These are phyloP conservation scores for Zygoascus biomembranicola DNA, from an alignment of 805 yeast genomes.

Conservation along the genomic window DNA sequence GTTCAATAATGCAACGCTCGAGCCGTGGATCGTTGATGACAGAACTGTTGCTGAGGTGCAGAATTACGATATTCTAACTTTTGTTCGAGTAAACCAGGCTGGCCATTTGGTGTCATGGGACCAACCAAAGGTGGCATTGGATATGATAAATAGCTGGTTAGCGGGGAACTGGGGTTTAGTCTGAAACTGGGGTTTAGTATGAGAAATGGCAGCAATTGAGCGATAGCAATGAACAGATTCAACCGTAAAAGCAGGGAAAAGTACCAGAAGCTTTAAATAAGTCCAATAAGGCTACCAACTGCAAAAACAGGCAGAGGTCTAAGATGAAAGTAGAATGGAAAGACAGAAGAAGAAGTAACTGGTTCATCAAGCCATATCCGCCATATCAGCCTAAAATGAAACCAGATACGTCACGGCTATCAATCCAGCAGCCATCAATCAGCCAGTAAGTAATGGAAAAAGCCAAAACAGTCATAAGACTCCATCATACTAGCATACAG, in stretches of 20 bases:
- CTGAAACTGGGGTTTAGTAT: background rate
- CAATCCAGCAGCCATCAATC: no score
- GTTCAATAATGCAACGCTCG: conserved; percentile 35
- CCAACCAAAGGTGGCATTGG: conserved; percentile 67
- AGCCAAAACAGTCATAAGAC: no score
- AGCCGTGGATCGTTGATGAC: conserved; percentile 37
- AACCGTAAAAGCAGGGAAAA: background rate
- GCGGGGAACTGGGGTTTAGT: background rate
- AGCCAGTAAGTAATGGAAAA: no score
- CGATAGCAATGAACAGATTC: background rate
- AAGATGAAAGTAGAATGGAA: no score
- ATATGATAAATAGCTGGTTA: conserved; percentile 74
- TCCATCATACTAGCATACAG: no score
- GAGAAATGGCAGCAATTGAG: background rate
- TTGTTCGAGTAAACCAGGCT: conserved; percentile 70
- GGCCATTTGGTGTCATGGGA: conserved; percentile 90
- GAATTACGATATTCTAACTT: conserved; percentile 63
- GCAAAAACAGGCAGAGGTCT: no score
- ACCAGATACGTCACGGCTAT: no score
- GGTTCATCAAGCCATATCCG: no score
- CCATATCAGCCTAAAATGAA: no score
- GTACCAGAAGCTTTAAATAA: background rate
- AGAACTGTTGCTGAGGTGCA: conserved; percentile 59
- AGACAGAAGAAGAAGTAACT: no score
- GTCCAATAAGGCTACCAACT: background rate